These are phyloP conservation scores for Colletotrichum euphorbiae DNA, from an alignment of 2,329 filamentous ascomycete genomes.

Conservation along the genomic window DNA sequence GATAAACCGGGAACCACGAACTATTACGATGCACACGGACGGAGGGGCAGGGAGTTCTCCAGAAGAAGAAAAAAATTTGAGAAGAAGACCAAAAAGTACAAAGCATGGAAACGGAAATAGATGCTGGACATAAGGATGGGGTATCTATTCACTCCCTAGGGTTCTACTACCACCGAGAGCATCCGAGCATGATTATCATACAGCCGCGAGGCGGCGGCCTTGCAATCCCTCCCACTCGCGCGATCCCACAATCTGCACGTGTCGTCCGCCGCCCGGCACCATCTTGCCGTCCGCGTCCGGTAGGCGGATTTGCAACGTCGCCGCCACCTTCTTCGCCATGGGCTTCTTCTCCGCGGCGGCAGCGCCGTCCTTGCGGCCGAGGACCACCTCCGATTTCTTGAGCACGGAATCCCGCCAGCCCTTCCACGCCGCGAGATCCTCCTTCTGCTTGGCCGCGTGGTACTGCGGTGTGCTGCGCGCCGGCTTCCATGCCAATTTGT, in stretches of 20 bases:
- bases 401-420: conserved; percentile 67
- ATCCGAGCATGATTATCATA: conserved; percentile 40
- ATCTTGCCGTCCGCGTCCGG: conserved; percentile 60
- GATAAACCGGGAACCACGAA: conserved; percentile 1
- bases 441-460: conserved; percentile 72
- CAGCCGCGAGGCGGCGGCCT: conserved; percentile 52
- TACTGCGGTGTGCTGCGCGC: conserved; percentile 73
- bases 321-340: conserved; percentile 52
- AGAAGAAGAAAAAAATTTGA: background rate
- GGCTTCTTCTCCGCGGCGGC: conserved; percentile 45
- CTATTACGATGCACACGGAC: conserved; percentile 21
- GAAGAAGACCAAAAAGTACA: background rate
- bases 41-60: background rate
- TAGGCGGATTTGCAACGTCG: conserved; percentile 63
- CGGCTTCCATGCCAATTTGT: conserved; percentile 75
- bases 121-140: conserved; percentile 20
- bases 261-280: conserved; percentile 50
- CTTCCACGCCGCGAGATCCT: conserved; percentile 73
- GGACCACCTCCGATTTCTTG: conserved; percentile 61
- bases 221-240: conserved; percentile 68
- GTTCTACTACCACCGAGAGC: conserved; percentile 25
- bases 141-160: conserved; percentile 35
- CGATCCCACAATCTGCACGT: conserved; percentile 65
- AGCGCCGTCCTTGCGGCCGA: conserved; percentile 35
- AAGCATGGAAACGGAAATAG: conserved; percentile 7